Evolutionary conservation across 2,329 filamentous ascomycete genomes (phyloP).

Genomic region (Meredithiella fracta): DNA sequence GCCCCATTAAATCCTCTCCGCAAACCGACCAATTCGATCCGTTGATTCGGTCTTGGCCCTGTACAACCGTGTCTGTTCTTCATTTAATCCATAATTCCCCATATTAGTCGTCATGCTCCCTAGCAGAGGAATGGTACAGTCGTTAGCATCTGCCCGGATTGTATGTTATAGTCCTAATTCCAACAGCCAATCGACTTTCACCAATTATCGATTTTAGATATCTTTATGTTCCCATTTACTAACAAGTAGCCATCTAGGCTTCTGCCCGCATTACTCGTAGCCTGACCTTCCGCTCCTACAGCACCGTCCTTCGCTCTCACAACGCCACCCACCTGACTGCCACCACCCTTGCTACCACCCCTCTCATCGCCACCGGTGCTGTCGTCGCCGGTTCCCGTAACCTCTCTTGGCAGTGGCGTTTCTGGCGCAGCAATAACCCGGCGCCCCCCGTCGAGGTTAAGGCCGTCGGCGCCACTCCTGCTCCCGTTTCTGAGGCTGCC

Average conservation of each 20-base stretch:
- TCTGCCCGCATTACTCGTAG: conserved; percentile 1
- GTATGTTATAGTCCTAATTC: conserved; percentile 17
- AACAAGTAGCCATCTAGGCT: conserved; percentile 2
- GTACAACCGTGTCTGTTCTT: not conserved
- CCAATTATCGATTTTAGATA: not conserved
- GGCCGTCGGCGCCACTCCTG: conserved; percentile 15
- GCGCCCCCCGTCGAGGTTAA: conserved; percentile 14
- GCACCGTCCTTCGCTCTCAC: conserved; percentile 11
- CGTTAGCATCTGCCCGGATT: conserved; percentile 23
- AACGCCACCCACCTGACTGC: conserved; percentile 1
- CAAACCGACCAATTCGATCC: not conserved
- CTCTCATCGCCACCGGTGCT: conserved; percentile 6
- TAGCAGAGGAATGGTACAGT: conserved; percentile 28
- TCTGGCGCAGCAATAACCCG: conserved; percentile 12
- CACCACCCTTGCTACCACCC: conserved; percentile 3
- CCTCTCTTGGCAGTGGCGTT: conserved; percentile 14
- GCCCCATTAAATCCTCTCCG: conserved; percentile 11
- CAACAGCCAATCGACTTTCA: not conserved
- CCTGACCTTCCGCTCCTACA: conserved; percentile 6
- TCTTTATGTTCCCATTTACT: not conserved
- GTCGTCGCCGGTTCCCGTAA: conserved; percentile 13
- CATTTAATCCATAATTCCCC: not conserved
- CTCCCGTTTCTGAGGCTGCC: conserved; percentile 11
- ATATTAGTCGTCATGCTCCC: conserved; percentile 26
- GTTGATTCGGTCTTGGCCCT: not conserved